These are phyloP conservation scores for Pseudozyma flocculosa DNA, from an alignment of 1,284 basidiomycete genomes.

Conservation along the genomic window DNA sequence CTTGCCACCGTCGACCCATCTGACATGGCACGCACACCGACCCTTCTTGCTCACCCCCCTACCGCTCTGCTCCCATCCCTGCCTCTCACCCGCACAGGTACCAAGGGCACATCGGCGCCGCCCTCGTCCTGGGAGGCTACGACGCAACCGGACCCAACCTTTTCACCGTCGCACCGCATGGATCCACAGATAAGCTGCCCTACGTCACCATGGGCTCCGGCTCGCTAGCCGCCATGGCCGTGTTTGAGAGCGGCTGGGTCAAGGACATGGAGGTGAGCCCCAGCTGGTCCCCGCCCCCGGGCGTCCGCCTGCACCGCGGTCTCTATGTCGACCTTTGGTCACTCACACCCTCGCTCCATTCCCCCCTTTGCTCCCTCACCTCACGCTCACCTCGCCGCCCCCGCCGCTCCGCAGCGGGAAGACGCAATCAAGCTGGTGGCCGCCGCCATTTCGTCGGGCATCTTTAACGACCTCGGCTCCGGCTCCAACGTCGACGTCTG, in stretches of 20 bases:
- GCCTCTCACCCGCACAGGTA: conserved; percentile 58
- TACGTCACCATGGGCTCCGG: conserved; percentile 99
- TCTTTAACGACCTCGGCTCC: conserved; percentile 98
- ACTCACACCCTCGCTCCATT: no score
- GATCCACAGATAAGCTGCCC: conserved; percentile 96
- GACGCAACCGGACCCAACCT: conserved; percentile 90
- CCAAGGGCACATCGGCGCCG: conserved; percentile 91
- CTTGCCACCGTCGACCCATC: no score
- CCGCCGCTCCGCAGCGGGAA: conserved; percentile 65
- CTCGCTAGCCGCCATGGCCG: conserved; percentile 93
- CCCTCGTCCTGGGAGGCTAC: conserved; percentile 94
- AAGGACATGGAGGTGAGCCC: conserved; percentile 71
- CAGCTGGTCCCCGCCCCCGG: conserved; percentile 1
- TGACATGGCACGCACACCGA: no score
- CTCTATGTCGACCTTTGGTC: no score
- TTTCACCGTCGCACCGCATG: conserved; percentile 95
- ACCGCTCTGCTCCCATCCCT: no score
- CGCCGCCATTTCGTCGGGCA: conserved; percentile 86
- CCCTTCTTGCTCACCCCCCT: conserved; percentile 35
- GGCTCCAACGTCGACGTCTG: conserved; percentile 97
- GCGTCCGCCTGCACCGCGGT: no score
- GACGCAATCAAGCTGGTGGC: conserved; percentile 83
- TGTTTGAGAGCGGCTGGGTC: conserved; percentile 87
- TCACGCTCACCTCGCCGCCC: no score
- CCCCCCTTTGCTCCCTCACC: no score